Conservation (phyloP, 2,329 filamentous ascomycete species). For the Byssothecium circinans region DNA sequence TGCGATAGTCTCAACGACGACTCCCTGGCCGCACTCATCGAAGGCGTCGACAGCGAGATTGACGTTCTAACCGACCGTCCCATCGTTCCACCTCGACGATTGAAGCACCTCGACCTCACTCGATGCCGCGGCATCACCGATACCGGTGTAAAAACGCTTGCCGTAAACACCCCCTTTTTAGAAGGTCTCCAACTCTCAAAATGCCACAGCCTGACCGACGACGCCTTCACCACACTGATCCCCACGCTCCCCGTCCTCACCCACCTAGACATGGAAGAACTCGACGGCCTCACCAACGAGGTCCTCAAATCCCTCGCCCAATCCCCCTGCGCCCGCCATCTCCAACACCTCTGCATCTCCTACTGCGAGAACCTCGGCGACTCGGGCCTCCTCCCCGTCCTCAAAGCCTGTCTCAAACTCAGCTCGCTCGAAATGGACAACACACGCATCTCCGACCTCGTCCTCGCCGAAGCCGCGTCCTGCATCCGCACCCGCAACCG, state of each 20-base stretch:
- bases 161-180: slow-evolving; percentile 73
- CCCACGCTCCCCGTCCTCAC: slow-evolving; percentile 76
- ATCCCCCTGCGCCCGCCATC: slow-evolving; percentile 68
- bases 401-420: slow-evolving; percentile 73
- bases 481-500: slow-evolving; percentile 70
- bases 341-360: slow-evolving; percentile 83
- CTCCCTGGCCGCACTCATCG: slow-evolving; percentile 71
- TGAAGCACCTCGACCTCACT: slow-evolving; percentile 84
- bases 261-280: slow-evolving; percentile 86
- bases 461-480: slow-evolving; percentile 80
- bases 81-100: slow-evolving; percentile 72
- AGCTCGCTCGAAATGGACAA: slow-evolving; percentile 85
- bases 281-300: slow-evolving; percentile 74
- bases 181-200: slow-evolving; percentile 83
- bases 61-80: slow-evolving; percentile 78
- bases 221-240: slow-evolving; percentile 70
- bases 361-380: slow-evolving; percentile 89
- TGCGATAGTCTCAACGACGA: slow-evolving; percentile 78
- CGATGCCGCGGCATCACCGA: slow-evolving; percentile 76
- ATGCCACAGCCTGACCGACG: slow-evolving; percentile 73
- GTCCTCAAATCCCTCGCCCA: slow-evolving; percentile 74
- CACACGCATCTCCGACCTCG: slow-evolving; percentile 83
- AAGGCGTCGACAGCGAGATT: slow-evolving; percentile 74
- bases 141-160: slow-evolving; percentile 69
- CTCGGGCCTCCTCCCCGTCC: slow-evolving; percentile 76